phyloP scores from a whole-genome alignment of 1,139 yeast genomes.

The Suhomyces bribrorum region DNA sequence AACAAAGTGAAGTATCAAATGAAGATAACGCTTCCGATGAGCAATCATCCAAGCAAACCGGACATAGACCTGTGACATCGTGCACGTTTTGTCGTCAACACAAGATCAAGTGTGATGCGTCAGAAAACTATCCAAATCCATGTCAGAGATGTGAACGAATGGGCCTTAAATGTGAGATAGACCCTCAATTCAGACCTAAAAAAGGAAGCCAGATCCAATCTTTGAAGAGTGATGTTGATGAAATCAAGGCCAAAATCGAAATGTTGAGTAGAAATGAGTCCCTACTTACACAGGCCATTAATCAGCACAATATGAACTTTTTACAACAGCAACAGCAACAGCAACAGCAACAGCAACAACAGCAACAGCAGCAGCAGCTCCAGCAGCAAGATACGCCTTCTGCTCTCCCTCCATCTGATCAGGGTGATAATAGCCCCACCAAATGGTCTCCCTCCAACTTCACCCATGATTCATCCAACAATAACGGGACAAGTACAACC shows the following conservation, averaged over 20 bases:
- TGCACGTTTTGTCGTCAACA: constrained; percentile 96
- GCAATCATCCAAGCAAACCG: constrained; percentile 31
- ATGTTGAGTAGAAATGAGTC: constrained; percentile 70
- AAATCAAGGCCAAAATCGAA: constrained; percentile 75
- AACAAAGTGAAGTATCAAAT: constrained; percentile 4
- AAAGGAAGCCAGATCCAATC: constrained; percentile 89
- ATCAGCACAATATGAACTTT: constrained; percentile 41
- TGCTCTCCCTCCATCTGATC: constrained; percentile 3
- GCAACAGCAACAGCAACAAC: constrained; percentile 12
- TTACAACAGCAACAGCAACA: constrained; percentile 25
- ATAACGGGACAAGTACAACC: constrained; percentile 6
- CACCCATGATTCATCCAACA: constrained; percentile 11
- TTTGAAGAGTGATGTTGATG: constrained; percentile 81
- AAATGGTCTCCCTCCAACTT: constrained; percentile 5
- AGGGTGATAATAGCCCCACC: constrained; percentile 6
- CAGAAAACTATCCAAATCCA: constrained; percentile 78
- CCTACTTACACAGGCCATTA: constrained; percentile 63
- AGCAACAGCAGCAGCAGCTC: neutral
- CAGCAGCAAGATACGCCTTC: neutral
- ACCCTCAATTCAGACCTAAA: constrained; percentile 87
- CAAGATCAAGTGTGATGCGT: constrained; percentile 89
- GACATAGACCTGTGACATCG: constrained; percentile 84
- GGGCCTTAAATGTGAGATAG: constrained; percentile 82
- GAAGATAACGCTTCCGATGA: constrained; percentile 6
- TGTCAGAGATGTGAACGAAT: constrained; percentile 81